Conservation (phyloP, 305 asterid species). For the Striga hermonthica region DNA sequence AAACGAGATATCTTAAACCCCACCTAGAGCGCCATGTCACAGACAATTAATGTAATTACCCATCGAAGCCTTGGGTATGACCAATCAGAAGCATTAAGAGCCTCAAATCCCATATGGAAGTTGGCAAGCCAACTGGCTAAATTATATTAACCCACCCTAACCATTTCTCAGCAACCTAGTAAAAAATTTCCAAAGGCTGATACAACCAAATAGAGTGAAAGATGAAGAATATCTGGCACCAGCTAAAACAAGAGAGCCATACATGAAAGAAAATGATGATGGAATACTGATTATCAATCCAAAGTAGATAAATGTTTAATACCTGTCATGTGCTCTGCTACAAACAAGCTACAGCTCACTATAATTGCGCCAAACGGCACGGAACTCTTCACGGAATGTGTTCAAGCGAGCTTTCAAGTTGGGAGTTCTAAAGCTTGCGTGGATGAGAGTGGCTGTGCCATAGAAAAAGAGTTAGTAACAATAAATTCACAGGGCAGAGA, state of each 20-base stretch:
- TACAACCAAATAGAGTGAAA: not conserved
- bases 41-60: slow-evolving; percentile 9
- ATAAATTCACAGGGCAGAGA: slow-evolving; percentile 21
- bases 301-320: slow-evolving; percentile 26
- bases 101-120: slow-evolving; percentile 14
- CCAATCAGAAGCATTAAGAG: slow-evolving; percentile 8
- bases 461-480: slow-evolving; percentile 22
- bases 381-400: slow-evolving; percentile 95
- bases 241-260: not conserved
- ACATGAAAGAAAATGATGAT: slow-evolving; percentile 22
- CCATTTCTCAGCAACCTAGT: slow-evolving; percentile 2
- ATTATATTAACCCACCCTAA: slow-evolving; percentile 13
- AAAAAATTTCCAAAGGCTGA: slow-evolving; percentile 19
- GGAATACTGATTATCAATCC: slow-evolving; percentile 9
- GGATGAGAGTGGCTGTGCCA: slow-evolving; percentile 65
- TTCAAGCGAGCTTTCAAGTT: slow-evolving; percentile 91
- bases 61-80: not conserved
- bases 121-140: slow-evolving; percentile 10
- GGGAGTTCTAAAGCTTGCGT: slow-evolving; percentile 94
- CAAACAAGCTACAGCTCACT: slow-evolving; percentile 66
- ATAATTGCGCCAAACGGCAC: slow-evolving; percentile 96
- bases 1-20: not conserved
- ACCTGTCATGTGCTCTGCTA: slow-evolving; percentile 36
- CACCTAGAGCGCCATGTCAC: slow-evolving; percentile 3
- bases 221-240: slow-evolving; percentile 1